Evolutionary conservation across 768 basidiomycete species (phyloP).

Genomic region (Suillus spraguei): DNA sequence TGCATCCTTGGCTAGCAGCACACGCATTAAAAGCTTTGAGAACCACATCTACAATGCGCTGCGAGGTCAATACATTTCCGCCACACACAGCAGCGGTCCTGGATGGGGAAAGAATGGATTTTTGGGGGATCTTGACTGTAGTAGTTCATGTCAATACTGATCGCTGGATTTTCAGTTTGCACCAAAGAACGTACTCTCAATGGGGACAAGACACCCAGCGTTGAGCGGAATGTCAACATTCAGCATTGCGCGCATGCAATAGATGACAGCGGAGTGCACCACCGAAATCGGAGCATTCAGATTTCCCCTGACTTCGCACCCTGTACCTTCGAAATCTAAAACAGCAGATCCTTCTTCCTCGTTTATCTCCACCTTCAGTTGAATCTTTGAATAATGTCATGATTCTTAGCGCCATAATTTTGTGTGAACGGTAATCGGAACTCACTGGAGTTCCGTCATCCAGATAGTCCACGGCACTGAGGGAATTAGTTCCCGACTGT

Average conservation of each 20-base stretch:
- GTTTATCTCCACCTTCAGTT: slow-evolving; percentile 77
- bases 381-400: slow-evolving; percentile 49
- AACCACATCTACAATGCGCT: slow-evolving; percentile 94
- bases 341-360: slow-evolving; percentile 72
- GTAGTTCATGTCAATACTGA: slow-evolving; percentile 7
- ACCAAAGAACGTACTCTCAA: slow-evolving; percentile 56
- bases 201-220: slow-evolving; percentile 88
- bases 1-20: slow-evolving; percentile 92
- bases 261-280: slow-evolving; percentile 86
- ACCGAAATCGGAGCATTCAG: slow-evolving; percentile 86
- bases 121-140: slow-evolving; percentile 77
- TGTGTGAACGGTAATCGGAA: neutral
- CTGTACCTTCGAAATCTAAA: slow-evolving; percentile 85
- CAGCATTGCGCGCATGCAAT: slow-evolving; percentile 87
- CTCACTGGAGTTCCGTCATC: slow-evolving; percentile 85
- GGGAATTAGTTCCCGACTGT: slow-evolving; percentile 62
- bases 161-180: neutral
- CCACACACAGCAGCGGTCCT: slow-evolving; percentile 90
- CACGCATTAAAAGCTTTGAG: slow-evolving; percentile 90
- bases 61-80: slow-evolving; percentile 89
- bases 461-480: slow-evolving; percentile 79
- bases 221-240: slow-evolving; percentile 90
- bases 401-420: slow-evolving; percentile 5
- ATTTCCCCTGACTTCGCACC: slow-evolving; percentile 82
- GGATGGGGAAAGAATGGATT: slow-evolving; percentile 78